phyloP scores from a whole-genome alignment of 1,284 basidiomycete species.

The Singerocomus inundabilis region DNA sequence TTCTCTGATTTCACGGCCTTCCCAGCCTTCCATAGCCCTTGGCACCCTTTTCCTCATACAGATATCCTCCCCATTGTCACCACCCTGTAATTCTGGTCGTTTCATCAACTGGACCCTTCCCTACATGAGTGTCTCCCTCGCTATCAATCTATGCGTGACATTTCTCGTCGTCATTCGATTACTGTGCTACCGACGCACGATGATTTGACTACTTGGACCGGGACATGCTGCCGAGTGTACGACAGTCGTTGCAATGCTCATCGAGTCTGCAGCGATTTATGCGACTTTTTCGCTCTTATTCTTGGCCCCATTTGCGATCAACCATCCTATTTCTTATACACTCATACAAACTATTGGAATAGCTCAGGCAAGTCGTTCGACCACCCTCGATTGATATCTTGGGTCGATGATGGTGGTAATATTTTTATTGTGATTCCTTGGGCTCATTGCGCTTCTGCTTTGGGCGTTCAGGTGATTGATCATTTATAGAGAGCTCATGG shows the following conservation, averaged over 20 bases:
- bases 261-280: constrained; percentile 31
- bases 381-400: background rate
- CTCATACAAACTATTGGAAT: constrained; percentile 33
- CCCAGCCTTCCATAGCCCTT: constrained; percentile 11
- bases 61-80: constrained; percentile 28
- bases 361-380: constrained; percentile 20
- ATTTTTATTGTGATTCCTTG: background rate
- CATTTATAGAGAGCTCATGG: constrained; percentile 29
- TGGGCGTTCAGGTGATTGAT: constrained; percentile 23
- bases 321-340: constrained; percentile 16
- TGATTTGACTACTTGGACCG: constrained; percentile 18
- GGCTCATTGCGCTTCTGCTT: constrained; percentile 1
- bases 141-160: constrained; percentile 23
- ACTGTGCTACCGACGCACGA: constrained; percentile 20
- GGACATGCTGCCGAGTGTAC: constrained; percentile 24
- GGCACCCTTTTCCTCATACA: constrained; percentile 29
- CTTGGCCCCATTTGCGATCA: constrained; percentile 21
- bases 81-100: constrained; percentile 19
- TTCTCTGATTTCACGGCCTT: background rate
- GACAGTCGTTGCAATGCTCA: constrained; percentile 26
- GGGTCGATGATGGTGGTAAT: background rate
- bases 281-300: constrained; percentile 28
- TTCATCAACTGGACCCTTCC: constrained; percentile 30
- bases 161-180: constrained; percentile 24
- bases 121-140: constrained; percentile 28